A percentile compares a stretch with the other conserved stretches of the same genome.
Conservation (phyloP, 345 rosid genomes). For the Boechera divaricarpa region DNA sequence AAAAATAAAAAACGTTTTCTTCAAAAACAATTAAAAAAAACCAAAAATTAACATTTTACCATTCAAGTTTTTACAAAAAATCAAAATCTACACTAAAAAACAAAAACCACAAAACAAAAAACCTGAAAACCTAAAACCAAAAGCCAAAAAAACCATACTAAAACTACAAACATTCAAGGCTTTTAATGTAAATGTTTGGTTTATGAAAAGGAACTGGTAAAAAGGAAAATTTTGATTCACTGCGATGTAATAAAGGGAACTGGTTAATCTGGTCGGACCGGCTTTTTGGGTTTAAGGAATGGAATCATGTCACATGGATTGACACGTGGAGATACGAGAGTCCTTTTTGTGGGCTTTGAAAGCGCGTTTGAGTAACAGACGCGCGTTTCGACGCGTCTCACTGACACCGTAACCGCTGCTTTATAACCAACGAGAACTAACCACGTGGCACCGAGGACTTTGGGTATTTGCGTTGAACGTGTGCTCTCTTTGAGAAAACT, state of each 20-base stretch:
- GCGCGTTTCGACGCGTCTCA: too few relatives aligned
- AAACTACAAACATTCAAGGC: too few relatives aligned
- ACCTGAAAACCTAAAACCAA: too few relatives aligned
- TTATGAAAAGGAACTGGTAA: neutral
- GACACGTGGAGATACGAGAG: conserved; percentile 22
- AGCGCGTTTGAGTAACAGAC: conserved; percentile 20
- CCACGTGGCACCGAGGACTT: conserved; percentile 21
- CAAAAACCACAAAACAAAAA: too few relatives aligned
- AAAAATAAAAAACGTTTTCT: too few relatives aligned
- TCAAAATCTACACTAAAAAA: too few relatives aligned
- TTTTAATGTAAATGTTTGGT: neutral
- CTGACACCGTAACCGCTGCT: too few relatives aligned
- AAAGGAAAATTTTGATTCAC: too few relatives aligned
- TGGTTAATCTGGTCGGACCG: conserved; percentile 32
- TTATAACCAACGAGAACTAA: neutral
- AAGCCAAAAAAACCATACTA: too few relatives aligned
- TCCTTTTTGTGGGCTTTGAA: neutral
- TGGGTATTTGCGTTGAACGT: neutral
- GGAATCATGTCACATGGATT: conserved; percentile 30
- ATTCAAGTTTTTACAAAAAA: too few relatives aligned
- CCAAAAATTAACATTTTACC: too few relatives aligned
- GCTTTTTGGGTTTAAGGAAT: conserved; percentile 11
- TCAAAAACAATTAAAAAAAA: too few relatives aligned
- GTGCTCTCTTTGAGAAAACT: neutral
- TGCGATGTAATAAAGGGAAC: conserved; percentile 9